These are phyloP conservation scores for Aquilaria yunnanensis DNA, from an alignment of 345 rosid genomes.

Conservation along the genomic window DNA sequence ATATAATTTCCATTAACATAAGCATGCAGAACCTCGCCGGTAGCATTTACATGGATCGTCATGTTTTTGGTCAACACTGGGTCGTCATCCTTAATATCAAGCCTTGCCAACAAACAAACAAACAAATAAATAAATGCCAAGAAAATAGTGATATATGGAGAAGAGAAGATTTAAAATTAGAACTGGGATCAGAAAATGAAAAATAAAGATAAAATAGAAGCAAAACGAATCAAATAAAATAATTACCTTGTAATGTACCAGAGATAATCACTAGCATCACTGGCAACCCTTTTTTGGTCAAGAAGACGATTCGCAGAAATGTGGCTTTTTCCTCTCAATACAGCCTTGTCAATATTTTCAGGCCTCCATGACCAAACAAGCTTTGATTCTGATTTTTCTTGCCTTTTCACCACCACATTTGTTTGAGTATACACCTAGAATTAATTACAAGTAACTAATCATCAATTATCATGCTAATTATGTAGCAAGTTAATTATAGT, in stretches of 20 bases:
- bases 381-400: slow-evolving; percentile 24
- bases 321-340: slow-evolving; percentile 28
- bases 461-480: no score
- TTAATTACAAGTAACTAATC: background rate
- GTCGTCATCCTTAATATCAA: slow-evolving; percentile 33
- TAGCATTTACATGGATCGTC: slow-evolving; percentile 37
- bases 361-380: slow-evolving; percentile 63
- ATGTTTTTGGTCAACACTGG: slow-evolving; percentile 33
- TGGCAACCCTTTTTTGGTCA: slow-evolving; percentile 50
- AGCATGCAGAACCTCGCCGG: slow-evolving; percentile 54
- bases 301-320: slow-evolving; percentile 21
- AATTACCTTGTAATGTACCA: slow-evolving; percentile 66
- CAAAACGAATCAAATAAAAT: background rate
- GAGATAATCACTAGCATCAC: slow-evolving; percentile 54
- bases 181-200: no score
- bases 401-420: slow-evolving; percentile 30
- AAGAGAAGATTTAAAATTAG: no score
- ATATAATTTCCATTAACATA: slow-evolving; percentile 47
- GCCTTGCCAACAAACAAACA: background rate
- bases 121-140: no score
- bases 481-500: background rate
- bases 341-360: slow-evolving; percentile 22
- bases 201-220: background rate
- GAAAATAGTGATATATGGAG: no score
- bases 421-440: slow-evolving; percentile 49